Evolutionary conservation across 768 basidiomycete species (phyloP), one percentile per base, ranked within the genome.

Genomic region (Scleroderma citrinum): DNA sequence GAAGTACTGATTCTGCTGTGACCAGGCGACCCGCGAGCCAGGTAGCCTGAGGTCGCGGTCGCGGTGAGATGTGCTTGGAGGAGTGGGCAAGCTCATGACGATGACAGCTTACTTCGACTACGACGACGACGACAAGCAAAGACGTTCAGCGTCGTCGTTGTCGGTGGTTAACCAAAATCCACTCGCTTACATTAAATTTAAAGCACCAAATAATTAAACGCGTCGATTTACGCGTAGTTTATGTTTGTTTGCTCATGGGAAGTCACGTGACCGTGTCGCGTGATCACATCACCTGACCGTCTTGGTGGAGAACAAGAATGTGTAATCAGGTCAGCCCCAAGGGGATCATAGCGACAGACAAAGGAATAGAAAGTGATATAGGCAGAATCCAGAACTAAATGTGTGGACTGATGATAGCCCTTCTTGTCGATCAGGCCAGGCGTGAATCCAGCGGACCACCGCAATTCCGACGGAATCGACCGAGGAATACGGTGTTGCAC

Each of bases 81-180:
- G 85, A 0, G 83, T 85, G 6, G 73, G 74, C 21, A 86, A 75
- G 71, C 79, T 81, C 58, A 63, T 59, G 49, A 44, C 20, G 26
- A 47, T 17, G 51, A 49, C 24, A 4, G 24, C 16, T 42, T 55
- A 39, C 44, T 46, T 29, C 44, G 47, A 40, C 21, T 51, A 44
- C 34, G 44, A 48, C 47, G 50, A 52, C 48, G 46, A 45, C 52
- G 58, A 52, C 52, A 38, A n/a, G 26, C 26, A 29, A 8, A 29
- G 4, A 29, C 8, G 8, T 29, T 29, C 26, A 4, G 4, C 5
- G 26, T 29, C 26, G 26, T 44, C 23, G 48, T 46, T 29, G 55
- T 56, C 48, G 58, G 3, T 35, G 34, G 13, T 17, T 6, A 35
- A 35, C 14, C 13, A 6, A 35, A 35, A 17, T 17, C 34, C 5